Base-by-base conservation (phyloP, 2,329 filamentous ascomycete genomes). In the Zymoseptoria pseudotritici region DNA sequence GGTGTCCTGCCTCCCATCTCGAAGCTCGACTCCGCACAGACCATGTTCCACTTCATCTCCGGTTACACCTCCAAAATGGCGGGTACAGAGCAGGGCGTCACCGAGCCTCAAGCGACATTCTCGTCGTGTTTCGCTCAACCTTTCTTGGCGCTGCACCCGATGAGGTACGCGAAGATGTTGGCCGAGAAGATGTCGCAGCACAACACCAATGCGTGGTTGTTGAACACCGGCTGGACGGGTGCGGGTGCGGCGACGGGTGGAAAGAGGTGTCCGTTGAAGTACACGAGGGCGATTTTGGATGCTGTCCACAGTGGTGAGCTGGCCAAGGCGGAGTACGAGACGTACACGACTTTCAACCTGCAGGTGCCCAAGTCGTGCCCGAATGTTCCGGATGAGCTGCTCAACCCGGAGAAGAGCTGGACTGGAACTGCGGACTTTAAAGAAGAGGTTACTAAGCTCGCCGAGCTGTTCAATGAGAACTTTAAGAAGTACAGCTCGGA, bases 61-160 rank as follows among this genome's bases (percentile, higher is more conserved):
- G 94, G 94, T 70, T 99, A 99, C 84, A 99, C 94, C 66, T 97
- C 93, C 74, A 99, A 99, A 87, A 99, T 99, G 94, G 94, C 94
- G 66, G 94, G 94, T 73, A 99, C 94, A 36, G 94, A 99, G 81
- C 91, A 97, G 67, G 94, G 94, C 73, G 86, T 99, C 66, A 95
- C 90, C 9, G 94, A 99, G 80, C 94, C 94, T 66, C 91, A 97
- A 80, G 94, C 94, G 22, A 99, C 94, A 72, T 99, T 99, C 86
- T 97, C 92, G 24, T 95, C 92, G 57, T 99, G 94, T 86, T 99
- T 99, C 79, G 94, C 94, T 59, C 94, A 99, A 81, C 94, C 94
- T 64, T 99, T 99, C 91, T 82, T 99, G 71, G 94, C 94, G 50
- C 87, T 99, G 61, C 94, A 99, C 84, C 94, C 94, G 71, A 99